A percentile compares a stretch with the other conserved stretches of the same genome.
Evolutionary conservation across 2,329 filamentous ascomycete species (phyloP).

Genomic region (Cadophora sp.): DNA sequence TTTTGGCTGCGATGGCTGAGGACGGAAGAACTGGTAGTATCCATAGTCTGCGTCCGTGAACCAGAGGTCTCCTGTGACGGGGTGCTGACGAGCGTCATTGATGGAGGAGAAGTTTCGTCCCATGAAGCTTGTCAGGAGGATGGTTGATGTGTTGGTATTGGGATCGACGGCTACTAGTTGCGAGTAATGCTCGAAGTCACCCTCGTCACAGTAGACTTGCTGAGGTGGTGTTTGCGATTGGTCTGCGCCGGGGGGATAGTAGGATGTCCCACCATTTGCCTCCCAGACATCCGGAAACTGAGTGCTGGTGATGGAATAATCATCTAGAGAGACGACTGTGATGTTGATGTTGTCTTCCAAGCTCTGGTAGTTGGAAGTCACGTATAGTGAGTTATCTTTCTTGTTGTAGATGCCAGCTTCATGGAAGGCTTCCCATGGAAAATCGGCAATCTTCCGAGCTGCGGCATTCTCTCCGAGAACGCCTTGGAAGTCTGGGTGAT

Average conservation of each 20-base stretch:
- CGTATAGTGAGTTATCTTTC: conserved; percentile 20
- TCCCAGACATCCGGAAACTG: conserved; percentile 15
- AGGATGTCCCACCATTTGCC: conserved; percentile 15
- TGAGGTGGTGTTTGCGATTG: conserved; percentile 16
- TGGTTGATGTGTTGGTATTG: conserved; percentile 11
- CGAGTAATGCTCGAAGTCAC: conserved; percentile 17
- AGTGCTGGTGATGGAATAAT: conserved; percentile 18
- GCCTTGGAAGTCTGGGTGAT: conserved; percentile 1
- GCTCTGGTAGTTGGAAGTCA: conserved; percentile 16
- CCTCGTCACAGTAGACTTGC: conserved; percentile 20
- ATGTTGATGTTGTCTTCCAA: conserved; percentile 19
- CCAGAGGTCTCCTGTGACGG: conserved; percentile 19
- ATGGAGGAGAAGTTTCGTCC: conserved; percentile 20
- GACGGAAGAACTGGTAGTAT: conserved; percentile 13
- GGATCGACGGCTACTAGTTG: conserved; percentile 12
- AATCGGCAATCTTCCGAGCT: conserved; percentile 17
- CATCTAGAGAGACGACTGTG: conserved; percentile 18
- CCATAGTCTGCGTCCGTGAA: conserved; percentile 21
- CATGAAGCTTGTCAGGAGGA: conserved; percentile 16
- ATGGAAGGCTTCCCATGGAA: conserved; percentile 21
- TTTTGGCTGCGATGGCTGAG: conserved; percentile 5
- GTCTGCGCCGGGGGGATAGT: conserved; percentile 20
- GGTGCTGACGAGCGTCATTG: conserved; percentile 20
- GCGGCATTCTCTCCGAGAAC: conserved; percentile 17
- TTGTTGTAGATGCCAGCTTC: conserved; percentile 21